A percentile compares a stretch with the other conserved stretches of the same genome.
Evolutionary conservation across 2,329 filamentous ascomycete species (phyloP).

Genomic region (Ceratocystis albifundus): DNA sequence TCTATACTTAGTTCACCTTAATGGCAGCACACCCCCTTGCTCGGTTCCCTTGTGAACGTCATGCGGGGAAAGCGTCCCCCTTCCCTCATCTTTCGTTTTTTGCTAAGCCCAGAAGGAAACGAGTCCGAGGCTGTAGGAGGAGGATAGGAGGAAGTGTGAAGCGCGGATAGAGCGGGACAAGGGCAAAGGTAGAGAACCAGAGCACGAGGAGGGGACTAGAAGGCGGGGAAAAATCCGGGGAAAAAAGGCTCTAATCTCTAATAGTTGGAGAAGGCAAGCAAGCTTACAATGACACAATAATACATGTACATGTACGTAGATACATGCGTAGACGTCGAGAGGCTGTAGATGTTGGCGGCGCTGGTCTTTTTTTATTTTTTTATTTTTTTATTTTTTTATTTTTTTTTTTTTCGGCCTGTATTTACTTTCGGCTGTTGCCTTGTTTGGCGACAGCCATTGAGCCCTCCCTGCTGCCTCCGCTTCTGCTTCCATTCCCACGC

Average conservation of each 20-base stretch:
- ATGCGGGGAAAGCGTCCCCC: conserved; percentile 1
- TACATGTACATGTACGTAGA: no score
- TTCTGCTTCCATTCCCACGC: no score
- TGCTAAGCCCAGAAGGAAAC: conserved; percentile 6
- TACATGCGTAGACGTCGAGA: background rate
- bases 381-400: no score
- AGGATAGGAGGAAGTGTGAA: background rate
- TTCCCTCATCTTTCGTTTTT: background rate
- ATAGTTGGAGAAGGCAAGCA: background rate
- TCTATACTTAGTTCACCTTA: background rate
- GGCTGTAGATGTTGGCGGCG: background rate
- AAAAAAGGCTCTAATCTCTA: background rate
- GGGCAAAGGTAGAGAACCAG: background rate
- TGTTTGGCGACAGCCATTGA: no score
- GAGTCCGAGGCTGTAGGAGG: background rate
- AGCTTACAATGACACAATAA: no score
- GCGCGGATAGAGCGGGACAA: background rate
- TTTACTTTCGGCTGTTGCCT: no score
- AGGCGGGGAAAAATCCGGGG: background rate
- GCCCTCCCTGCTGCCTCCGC: no score
- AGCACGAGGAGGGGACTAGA: background rate
- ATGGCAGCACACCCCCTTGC: background rate
- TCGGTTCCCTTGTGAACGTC: background rate
- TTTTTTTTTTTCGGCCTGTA: no score
- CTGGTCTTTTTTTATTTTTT: background rate